Evolutionary conservation across 2,329 filamentous ascomycete genomes (phyloP).

Genomic region (Trichoderma oligosporum): DNA sequence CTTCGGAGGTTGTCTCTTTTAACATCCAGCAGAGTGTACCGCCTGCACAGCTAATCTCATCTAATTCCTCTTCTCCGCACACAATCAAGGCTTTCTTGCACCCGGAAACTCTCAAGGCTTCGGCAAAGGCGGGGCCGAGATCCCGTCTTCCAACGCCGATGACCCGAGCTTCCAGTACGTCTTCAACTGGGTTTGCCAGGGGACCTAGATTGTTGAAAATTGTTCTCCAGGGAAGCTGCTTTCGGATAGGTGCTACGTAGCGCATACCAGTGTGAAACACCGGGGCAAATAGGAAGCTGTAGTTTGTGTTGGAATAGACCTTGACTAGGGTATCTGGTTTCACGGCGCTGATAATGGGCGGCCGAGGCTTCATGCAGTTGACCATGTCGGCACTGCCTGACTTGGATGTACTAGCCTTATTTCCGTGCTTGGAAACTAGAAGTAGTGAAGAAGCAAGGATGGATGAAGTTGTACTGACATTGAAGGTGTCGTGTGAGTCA

Average conservation of each 20-base stretch:
- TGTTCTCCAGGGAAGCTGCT: conserved; percentile 86
- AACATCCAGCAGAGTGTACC: conserved; percentile 86
- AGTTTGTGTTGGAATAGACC: conserved; percentile 79
- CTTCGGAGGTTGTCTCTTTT: conserved; percentile 42
- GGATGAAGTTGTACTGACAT: conserved; percentile 91
- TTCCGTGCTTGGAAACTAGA: conserved; percentile 90
- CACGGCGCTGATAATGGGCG: conserved; percentile 72
- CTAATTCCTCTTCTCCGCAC: conserved; percentile 90
- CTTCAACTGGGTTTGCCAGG: conserved; percentile 84
- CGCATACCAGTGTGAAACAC: conserved; percentile 96
- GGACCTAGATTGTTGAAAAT: conserved; percentile 97
- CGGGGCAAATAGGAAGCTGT: conserved; percentile 92
- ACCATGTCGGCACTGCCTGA: conserved; percentile 94
- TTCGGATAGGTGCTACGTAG: conserved; percentile 79
- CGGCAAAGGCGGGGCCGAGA: conserved; percentile 83
- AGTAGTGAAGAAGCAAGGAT: conserved; percentile 85
- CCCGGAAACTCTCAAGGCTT: conserved; percentile 73
- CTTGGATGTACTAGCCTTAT: conserved; percentile 90
- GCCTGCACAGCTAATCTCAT: conserved; percentile 91
- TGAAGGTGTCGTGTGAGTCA: conserved; percentile 96
- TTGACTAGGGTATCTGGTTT: conserved; percentile 64
- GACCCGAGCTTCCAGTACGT: conserved; percentile 78
- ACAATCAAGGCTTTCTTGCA: conserved; percentile 82
- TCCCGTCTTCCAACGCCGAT: conserved; percentile 89
- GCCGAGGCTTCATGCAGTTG: conserved; percentile 64